phyloP scores from a whole-genome alignment of 164 flowering plant genomes.

The Vitis cinerea region DNA sequence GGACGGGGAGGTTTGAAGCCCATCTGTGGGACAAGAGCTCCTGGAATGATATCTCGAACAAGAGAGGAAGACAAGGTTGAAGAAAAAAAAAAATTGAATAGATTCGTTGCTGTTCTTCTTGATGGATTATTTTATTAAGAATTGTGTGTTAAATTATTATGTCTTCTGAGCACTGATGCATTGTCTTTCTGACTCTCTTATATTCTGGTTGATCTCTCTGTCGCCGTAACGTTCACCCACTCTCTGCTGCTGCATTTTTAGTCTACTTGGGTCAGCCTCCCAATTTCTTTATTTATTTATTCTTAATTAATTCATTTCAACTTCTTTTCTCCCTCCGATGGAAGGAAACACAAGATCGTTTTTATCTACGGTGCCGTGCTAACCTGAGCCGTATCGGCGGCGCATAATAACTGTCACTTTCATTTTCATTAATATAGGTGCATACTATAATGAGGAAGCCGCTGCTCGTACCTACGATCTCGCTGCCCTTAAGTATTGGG shows the following conservation, averaged over 20 bases:
- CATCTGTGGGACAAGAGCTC: slow-evolving; percentile 93
- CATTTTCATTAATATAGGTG: slow-evolving; percentile 47
- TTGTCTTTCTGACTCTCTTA: slow-evolving; percentile 28
- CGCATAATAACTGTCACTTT: no score
- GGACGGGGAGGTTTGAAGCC: slow-evolving; percentile 96
- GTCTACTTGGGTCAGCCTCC: slow-evolving; percentile 78
- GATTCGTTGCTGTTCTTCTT: no score
- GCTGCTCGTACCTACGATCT: slow-evolving; percentile 94
- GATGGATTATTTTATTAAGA: no score
- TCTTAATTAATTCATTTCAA: not conserved
- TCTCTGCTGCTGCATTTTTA: slow-evolving; percentile 39
- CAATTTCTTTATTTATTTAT: not conserved
- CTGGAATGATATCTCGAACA: slow-evolving; percentile 80
- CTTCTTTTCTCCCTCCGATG: no score
- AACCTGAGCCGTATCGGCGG: no score
- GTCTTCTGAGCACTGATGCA: no score
- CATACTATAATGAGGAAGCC: slow-evolving; percentile 85
- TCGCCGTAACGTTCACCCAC: slow-evolving; percentile 40
- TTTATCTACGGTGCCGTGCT: no score
- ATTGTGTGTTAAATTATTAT: no score
- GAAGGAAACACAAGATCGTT: no score
- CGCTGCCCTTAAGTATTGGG: slow-evolving; percentile 97
- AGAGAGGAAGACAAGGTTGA: slow-evolving; percentile 89
- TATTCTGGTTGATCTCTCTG: slow-evolving; percentile 26
- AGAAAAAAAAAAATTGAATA: no score